Conservation (phyloP, 495 filamentous ascomycete species). For the Aspergillus coremiiformis region DNA sequence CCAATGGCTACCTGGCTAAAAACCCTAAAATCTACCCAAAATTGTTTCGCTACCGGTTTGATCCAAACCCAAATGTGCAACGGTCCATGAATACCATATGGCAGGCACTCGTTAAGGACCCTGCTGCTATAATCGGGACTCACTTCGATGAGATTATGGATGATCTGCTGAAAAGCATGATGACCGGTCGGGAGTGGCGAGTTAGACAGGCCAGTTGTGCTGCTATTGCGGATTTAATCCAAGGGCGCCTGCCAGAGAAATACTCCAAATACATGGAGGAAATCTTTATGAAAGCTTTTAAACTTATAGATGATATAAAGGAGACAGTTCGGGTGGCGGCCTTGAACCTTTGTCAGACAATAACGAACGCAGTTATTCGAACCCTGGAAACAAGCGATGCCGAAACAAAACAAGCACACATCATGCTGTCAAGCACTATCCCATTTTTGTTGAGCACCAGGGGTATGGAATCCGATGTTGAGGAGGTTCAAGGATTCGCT, state of each 20-base stretch:
- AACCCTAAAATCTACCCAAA: conserved; percentile 95
- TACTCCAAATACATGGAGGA: conserved; percentile 78
- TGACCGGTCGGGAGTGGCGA: conserved; percentile 81
- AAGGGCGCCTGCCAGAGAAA: conserved; percentile 63
- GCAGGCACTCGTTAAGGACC: conserved; percentile 83
- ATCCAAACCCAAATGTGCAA: conserved; percentile 87
- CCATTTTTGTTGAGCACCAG: conserved; percentile 87
- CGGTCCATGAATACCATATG: conserved; percentile 96
- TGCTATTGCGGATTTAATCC: conserved; percentile 79
- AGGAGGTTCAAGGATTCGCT: conserved; percentile 72
- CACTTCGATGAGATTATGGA: conserved; percentile 81
- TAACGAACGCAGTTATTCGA: conserved; percentile 75
- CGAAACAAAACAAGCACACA: conserved; percentile 57
- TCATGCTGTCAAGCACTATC: conserved; percentile 74
- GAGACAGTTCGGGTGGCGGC: conserved; percentile 77
- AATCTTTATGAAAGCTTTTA: conserved; percentile 77
- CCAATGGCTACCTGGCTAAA: conserved; percentile 58
- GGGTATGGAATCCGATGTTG: conserved; percentile 76
- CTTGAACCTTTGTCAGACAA: conserved; percentile 66
- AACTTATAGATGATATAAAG: conserved; percentile 86
- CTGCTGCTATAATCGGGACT: conserved; percentile 58
- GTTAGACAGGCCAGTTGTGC: conserved; percentile 85
- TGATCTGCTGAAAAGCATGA: conserved; percentile 74
- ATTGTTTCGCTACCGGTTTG: conserved; percentile 87
- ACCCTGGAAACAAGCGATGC: conserved; percentile 75